A percentile compares a stretch with the other conserved stretches of the same genome.
phyloP scores from a whole-genome alignment of 2,329 filamentous ascomycete species.

The Exophiala alcalophila region DNA sequence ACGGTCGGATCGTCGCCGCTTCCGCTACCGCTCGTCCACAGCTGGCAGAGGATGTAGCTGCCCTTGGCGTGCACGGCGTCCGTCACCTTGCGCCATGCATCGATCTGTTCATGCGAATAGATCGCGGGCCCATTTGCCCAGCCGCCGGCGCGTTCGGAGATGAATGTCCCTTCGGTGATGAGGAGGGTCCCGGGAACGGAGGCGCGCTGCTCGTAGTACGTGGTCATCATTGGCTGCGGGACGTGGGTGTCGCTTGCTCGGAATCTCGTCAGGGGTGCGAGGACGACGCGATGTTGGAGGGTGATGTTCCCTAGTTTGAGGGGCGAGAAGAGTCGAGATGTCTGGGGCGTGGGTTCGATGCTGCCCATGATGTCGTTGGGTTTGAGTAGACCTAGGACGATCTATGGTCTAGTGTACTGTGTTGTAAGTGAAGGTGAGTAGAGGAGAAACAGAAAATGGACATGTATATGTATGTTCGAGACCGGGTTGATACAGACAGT shows the following conservation, averaged over 20 bases:
- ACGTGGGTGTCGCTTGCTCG: slow-evolving; percentile 46
- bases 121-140: slow-evolving; percentile 20
- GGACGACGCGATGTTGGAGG: slow-evolving; percentile 47
- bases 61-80: slow-evolving; percentile 52
- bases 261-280: slow-evolving; percentile 55
- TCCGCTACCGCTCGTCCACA: slow-evolving; percentile 47
- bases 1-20: slow-evolving; percentile 11
- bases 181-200: slow-evolving; percentile 37
- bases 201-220: slow-evolving; percentile 43
- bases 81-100: slow-evolving; percentile 51
- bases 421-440: no score
- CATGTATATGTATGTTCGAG: no score
- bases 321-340: slow-evolving; percentile 10
- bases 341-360: no score
- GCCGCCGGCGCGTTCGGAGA: slow-evolving; percentile 1
- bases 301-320: slow-evolving; percentile 4
- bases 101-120: slow-evolving; percentile 39
- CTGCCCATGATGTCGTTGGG: no score
- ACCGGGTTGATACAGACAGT: no score
- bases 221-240: slow-evolving; percentile 38
- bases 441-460: no score
- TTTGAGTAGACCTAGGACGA: no score
- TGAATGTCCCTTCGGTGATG: slow-evolving; percentile 35
- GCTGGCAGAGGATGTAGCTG: slow-evolving; percentile 44
- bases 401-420: no score